Evolutionary conservation across 1,284 basidiomycete species (phyloP).

Genomic region (Gastroboletus turbinatus): DNA sequence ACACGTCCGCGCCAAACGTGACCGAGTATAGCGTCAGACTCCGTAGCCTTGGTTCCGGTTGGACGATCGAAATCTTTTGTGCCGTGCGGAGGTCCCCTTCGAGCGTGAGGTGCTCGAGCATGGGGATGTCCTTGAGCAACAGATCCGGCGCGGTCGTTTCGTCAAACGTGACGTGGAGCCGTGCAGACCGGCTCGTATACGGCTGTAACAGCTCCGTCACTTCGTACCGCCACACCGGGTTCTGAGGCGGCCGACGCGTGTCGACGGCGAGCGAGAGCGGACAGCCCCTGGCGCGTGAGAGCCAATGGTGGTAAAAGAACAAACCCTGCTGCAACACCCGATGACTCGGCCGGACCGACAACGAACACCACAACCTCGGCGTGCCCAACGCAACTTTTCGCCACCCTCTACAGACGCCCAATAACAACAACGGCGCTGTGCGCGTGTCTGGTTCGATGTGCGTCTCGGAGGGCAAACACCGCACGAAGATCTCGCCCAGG

Average conservation of each 20-base stretch:
- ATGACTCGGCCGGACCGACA: conserved; percentile 15
- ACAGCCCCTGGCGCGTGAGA: conserved; percentile 14
- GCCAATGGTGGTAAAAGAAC: conserved; percentile 22
- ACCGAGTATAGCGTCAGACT: conserved; percentile 12
- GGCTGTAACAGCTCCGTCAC: conserved; percentile 26
- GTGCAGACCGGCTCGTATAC: conserved; percentile 12
- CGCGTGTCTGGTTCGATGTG: conserved; percentile 24
- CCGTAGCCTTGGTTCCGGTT: conserved; percentile 5
- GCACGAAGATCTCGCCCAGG: conserved; percentile 38
- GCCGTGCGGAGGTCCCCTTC: conserved; percentile 12
- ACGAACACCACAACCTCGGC: conserved; percentile 25
- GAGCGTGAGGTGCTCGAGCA: conserved; percentile 22
- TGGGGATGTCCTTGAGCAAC: conserved; percentile 18
- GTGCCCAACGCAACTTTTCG: conserved; percentile 25
- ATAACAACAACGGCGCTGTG: conserved; percentile 24
- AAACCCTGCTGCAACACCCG: conserved; percentile 12
- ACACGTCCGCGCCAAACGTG: background rate
- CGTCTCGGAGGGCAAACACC: conserved; percentile 29
- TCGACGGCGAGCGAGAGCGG: conserved; percentile 24
- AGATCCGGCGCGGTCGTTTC: conserved; percentile 15
- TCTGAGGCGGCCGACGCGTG: conserved; percentile 12
- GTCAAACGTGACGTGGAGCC: conserved; percentile 19
- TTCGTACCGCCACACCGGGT: conserved; percentile 24
- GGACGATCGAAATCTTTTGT: conserved; percentile 7
- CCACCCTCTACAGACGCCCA: conserved; percentile 22